Evolutionary conservation across 768 basidiomycete genomes (phyloP).

Genomic region (Tulasnella sp.): DNA sequence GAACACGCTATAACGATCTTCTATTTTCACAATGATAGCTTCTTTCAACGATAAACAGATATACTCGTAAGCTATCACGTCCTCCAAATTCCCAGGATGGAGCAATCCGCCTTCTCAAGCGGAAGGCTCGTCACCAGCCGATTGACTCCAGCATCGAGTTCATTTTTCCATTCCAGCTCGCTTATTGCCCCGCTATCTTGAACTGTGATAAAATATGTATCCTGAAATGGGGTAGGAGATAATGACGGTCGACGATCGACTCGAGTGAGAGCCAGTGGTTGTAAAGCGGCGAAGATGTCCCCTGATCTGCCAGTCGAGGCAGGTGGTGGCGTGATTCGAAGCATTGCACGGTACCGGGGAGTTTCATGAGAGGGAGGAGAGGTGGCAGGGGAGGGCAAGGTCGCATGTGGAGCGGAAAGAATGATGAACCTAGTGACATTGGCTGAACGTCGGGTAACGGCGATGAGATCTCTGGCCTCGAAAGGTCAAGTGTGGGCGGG

Average conservation of each 20-base stretch:
- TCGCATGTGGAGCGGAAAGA: neutral
- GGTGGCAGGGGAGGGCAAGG: neutral
- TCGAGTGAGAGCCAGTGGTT: neutral
- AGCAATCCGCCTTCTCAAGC: neutral
- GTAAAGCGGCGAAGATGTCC: neutral
- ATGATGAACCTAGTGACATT: slow-evolving; percentile 16
- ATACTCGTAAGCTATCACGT: neutral
- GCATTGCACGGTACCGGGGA: neutral
- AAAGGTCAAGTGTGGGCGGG: neutral
- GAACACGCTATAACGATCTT: neutral
- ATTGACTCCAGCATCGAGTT: neutral
- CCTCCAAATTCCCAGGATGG: neutral
- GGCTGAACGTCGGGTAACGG: neutral
- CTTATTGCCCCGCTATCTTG: neutral
- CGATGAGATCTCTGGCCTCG: neutral
- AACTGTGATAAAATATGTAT: slow-evolving; percentile 13
- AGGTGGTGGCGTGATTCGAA: slow-evolving; percentile 7
- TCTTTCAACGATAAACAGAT: neutral
- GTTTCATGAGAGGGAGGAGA: neutral
- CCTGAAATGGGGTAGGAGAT: slow-evolving; percentile 3
- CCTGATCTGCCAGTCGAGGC: neutral
- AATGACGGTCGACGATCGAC: slow-evolving; percentile 17
- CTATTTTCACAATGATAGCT: neutral
- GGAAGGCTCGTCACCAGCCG: neutral
- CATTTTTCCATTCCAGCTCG: neutral